Evolutionary conservation across 78 protist species (phyloP), one percentile per base, ranked within the genome.

Genomic region (Dictyostelium intermedium): DNA sequence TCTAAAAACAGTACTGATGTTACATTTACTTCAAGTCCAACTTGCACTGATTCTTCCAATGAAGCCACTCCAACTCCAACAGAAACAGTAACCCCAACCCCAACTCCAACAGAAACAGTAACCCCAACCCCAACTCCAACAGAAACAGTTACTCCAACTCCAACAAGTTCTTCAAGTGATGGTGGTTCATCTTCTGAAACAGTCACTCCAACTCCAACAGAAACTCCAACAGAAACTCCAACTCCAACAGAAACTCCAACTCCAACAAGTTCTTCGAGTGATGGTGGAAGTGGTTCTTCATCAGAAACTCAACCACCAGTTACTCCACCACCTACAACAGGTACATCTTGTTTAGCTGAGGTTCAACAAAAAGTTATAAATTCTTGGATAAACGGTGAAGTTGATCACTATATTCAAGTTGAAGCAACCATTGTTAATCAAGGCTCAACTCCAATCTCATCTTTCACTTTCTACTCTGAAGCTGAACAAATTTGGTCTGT

Each of bases 341-440:
- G 76, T 7, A 45, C 79, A 14, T 61, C 35, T 23, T 85, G 91
- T 53, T 5, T 10, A 1, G 78, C 45, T 5, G 10, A 41, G 1
- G 56, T 74, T 18, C 13, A 25, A 27, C 84, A 85, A 74, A 23
- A 34, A 16, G 45, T 87, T 35, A 30, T 45, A 0, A 47, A 30
- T 1, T 41, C 60, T 43, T 87, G 93, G 93, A 30, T 45, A 13
- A 74, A 79, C 30, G 47, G 56, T 30, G 93, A 66, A 45, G 76
- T 41, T 1, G 47, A 50, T 20, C 86, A 23, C 25, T 61, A 61
- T 18, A 43, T 16, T 14, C 79, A 61, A 41, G 45, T 87, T 8
- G 14, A 63, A 32, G 93, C 43, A 0, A 87, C 74, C 2, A 43
- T 87, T 79, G 32, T 6, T 11, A 87, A 87, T 34, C 70, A 43